A percentile compares a stretch with the other conserved stretches of the same genome.
phyloP scores from a whole-genome alignment of 148 eudicot species.

The Heliamphora exappendiculata region DNA sequence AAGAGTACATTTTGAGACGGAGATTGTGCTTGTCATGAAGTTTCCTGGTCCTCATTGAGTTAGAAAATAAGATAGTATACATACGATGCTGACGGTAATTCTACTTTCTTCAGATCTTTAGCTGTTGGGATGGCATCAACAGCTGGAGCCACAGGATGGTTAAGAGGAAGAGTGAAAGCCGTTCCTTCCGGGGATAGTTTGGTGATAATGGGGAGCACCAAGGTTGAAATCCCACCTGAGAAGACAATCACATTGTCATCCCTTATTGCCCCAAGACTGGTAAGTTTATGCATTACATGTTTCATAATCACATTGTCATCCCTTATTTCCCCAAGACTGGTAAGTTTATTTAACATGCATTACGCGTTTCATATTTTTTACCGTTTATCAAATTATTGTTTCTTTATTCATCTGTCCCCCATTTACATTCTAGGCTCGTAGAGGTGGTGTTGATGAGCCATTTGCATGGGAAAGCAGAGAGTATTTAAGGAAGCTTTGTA shows the following conservation, averaged over 20 bases:
- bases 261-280: slow-evolving; percentile 83
- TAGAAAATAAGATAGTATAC: neutral
- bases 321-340: slow-evolving; percentile 83
- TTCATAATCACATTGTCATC: slow-evolving; percentile 56
- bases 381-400: neutral
- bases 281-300: slow-evolving; percentile 16
- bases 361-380: slow-evolving; percentile 4
- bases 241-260: slow-evolving; percentile 77
- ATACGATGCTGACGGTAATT: neutral
- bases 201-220: slow-evolving; percentile 67
- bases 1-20: neutral
- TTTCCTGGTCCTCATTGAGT: neutral
- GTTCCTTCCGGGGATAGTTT: slow-evolving; percentile 89
- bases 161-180: slow-evolving; percentile 86
- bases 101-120: slow-evolving; percentile 25
- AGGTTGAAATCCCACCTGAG: slow-evolving; percentile 74
- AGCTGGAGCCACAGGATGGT: slow-evolving; percentile 55
- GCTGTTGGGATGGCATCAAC: slow-evolving; percentile 60
- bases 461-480: slow-evolving; percentile 99
- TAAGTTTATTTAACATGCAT: slow-evolving; percentile 20
- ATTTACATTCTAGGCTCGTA: slow-evolving; percentile 59
- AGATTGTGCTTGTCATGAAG: neutral
- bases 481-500: slow-evolving; percentile 76
- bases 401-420: neutral
- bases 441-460: slow-evolving; percentile 79